These are phyloP conservation scores for Chrysopogon serrulatus DNA, from an alignment of 176 grass and related monocot genomes.

Conservation along the genomic window DNA sequence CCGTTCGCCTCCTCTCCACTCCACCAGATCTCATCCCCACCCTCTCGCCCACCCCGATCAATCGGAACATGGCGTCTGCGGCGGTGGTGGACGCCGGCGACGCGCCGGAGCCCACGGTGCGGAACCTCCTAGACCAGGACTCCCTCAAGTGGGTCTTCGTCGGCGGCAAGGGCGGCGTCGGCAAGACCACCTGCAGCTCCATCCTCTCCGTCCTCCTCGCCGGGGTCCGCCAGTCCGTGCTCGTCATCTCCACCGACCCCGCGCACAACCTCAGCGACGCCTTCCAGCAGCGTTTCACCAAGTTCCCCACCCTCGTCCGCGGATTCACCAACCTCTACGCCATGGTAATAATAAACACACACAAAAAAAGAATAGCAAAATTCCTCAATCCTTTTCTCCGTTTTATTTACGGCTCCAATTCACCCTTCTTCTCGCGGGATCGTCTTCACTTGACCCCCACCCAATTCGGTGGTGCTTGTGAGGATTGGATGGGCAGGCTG, in stretches of 20 bases:
- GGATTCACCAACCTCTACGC: constrained; percentile 97
- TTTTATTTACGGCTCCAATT: neutral
- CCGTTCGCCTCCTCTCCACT: neutral
- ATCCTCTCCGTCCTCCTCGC: constrained; percentile 90
- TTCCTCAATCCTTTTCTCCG: neutral
- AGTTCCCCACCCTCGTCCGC: constrained; percentile 96
- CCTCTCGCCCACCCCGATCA: neutral
- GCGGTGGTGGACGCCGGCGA: constrained; percentile 43
- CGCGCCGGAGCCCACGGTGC: constrained; percentile 67
- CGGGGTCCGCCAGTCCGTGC: constrained; percentile 79
- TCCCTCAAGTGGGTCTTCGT: constrained; percentile 99
- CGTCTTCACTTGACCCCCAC: neutral
- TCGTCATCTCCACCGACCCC: constrained; percentile 98
- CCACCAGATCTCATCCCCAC: constrained; percentile 19
- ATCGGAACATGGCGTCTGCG: constrained; percentile 29
- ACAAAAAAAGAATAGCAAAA: no score
- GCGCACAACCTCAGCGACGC: constrained; percentile 99
- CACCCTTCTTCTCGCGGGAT: no score
- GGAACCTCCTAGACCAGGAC: constrained; percentile 88
- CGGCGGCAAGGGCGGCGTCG: constrained; percentile 96
- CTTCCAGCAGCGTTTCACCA: constrained; percentile 99
- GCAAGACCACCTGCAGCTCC: constrained; percentile 99
- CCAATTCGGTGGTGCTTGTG: neutral
- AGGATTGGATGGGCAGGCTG: constrained; percentile 6
- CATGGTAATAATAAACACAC: constrained; percentile 51